These are phyloP conservation scores for Leishmania gerbilli DNA, from an alignment of 208 protist species.

Conservation along the genomic window DNA sequence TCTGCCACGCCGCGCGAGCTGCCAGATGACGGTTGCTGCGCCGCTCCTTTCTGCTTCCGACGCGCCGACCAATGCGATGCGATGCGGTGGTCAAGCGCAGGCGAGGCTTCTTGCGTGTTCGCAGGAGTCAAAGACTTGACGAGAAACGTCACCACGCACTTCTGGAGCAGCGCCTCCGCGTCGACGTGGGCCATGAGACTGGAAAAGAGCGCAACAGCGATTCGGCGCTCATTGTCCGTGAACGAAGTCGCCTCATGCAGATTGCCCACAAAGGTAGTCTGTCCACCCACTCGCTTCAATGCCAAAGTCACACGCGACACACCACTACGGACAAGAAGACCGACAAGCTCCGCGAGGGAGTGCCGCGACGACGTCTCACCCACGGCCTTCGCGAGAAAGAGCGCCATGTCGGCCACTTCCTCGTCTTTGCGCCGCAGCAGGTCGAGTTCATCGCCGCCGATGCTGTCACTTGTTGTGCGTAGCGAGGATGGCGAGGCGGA, in stretches of 20 bases:
- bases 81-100: background rate
- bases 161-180: conserved; percentile 15
- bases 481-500: conserved; percentile 1
- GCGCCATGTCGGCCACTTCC: conserved; percentile 67
- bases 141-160: conserved; percentile 27
- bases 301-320: conserved; percentile 38
- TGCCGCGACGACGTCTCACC: conserved; percentile 28
- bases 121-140: conserved; percentile 16
- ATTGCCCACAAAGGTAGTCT: conserved; percentile 36
- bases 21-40: background rate
- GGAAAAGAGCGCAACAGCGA: conserved; percentile 4
- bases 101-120: background rate
- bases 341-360: conserved; percentile 43
- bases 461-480: conserved; percentile 7
- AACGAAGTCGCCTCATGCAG: conserved; percentile 27
- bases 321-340: conserved; percentile 32
- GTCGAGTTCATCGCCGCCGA: conserved; percentile 60
- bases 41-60: background rate
- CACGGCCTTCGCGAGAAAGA: conserved; percentile 59
- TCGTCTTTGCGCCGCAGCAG: conserved; percentile 76
- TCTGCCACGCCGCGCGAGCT: background rate
- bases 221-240: background rate
- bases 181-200: conserved; percentile 1
- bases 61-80: conserved; percentile 21
- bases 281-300: conserved; percentile 51